Evolutionary conservation across 139 green algal genomes (phyloP), one percentile per base, ranked within the genome.

Genomic region (Yamagishiella unicocca): DNA sequence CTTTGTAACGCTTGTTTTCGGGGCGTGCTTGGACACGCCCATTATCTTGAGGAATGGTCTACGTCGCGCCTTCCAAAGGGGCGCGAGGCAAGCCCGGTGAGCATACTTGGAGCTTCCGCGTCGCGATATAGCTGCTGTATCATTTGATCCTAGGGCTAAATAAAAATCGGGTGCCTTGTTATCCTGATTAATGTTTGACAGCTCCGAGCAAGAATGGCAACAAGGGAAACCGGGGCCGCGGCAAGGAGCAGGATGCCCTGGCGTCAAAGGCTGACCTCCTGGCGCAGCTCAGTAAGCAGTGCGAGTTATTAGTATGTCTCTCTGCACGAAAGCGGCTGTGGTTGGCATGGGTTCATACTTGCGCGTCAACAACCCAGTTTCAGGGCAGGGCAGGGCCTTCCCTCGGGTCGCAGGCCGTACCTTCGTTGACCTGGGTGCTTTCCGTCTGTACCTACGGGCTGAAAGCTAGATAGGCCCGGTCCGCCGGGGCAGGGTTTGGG

Each of bases 211-310:
- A 87, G 54, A 79, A 79, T 71, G 67, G 25, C 67, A 58, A 80
- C 4, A 33, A 42, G 31, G 45, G 31, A 10, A 66, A 66, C 27
- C 29, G n/a, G 38, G 42, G 61, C 19, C 42, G 50, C 43, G 40
- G 71, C 2, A 54, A 82, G 50, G 37, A 76, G 27, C 37, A 68
- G n/a, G 67, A 87, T 2, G 54, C 24, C 9, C 33, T 82, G 14
- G 38, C 70, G 7, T 66, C 43, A 1, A 90, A 90, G 38, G 55
- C 83, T 5, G 68, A 90, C 5, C 21, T 90, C 40, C 45, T 91
- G 31, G 80, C 80, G 10, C 74, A 90, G 42, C 87, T 90, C 29
- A 90, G 87, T 90, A 61, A 87, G 87, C 17, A 68, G 58, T 17
- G 58, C 17, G 29, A n/a, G 31, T 35, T 22, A n/a, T n/a, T 33